phyloP scores from a whole-genome alignment of 1,284 basidiomycete genomes.

The Amylostereum chailletii region DNA sequence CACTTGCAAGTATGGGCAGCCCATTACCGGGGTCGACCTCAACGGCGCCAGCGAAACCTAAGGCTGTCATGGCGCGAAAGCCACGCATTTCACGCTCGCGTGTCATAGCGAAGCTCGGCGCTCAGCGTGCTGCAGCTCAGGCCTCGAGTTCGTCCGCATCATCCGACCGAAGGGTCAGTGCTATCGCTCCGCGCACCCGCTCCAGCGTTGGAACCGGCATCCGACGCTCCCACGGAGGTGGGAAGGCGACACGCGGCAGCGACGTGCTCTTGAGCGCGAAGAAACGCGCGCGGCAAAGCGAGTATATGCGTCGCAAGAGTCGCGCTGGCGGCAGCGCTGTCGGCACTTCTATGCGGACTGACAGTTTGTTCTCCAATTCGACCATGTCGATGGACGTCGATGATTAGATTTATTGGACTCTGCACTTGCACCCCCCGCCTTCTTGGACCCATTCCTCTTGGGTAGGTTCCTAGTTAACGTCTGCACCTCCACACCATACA shows the following conservation, averaged over 20 bases:
- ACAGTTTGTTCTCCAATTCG: background rate
- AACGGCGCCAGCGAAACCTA: conserved; percentile 23
- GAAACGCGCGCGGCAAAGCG: conserved; percentile 60
- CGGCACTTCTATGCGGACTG: background rate
- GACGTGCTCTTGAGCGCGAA: conserved; percentile 47
- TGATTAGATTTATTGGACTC: conserved; percentile 1
- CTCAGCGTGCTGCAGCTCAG: conserved; percentile 45
- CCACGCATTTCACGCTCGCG: conserved; percentile 72
- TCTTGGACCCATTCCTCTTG: conserved; percentile 3
- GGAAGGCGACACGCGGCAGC: conserved; percentile 25
- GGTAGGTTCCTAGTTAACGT: background rate
- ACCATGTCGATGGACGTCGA: conserved; percentile 12
- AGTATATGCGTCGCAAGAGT: conserved; percentile 35
- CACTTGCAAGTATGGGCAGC: conserved; percentile 12
- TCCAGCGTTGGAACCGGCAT: conserved; percentile 48
- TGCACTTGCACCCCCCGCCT: background rate
- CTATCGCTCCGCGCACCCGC: conserved; percentile 21
- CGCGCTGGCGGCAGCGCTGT: conserved; percentile 13
- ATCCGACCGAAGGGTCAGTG: background rate
- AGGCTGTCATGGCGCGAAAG: conserved; percentile 41
- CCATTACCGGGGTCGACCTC: conserved; percentile 14
- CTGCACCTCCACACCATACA: background rate
- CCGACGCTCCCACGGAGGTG: conserved; percentile 37
- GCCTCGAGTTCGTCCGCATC: conserved; percentile 9
- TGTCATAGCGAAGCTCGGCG: conserved; percentile 66